phyloP scores from a whole-genome alignment of 257 asterid species.

The Przewalskia tangutica region DNA sequence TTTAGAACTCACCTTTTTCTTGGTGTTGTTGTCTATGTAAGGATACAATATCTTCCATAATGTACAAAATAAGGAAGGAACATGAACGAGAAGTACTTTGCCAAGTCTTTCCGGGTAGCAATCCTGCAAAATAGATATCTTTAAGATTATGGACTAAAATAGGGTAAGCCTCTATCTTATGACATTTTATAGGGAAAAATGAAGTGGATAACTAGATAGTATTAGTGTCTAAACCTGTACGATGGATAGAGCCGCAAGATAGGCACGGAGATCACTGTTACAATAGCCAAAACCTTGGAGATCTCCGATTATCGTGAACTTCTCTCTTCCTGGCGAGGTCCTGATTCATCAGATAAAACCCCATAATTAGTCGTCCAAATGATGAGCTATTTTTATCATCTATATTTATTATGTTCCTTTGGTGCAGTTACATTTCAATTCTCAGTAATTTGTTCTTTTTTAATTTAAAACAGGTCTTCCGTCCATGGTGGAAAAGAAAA shows the following conservation, averaged over 20 bases:
- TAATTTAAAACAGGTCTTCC: background rate
- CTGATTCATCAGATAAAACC: constrained; percentile 25
- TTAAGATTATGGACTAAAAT: background rate
- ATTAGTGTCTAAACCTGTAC: background rate
- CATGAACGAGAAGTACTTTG: constrained; percentile 39
- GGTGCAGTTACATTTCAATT: background rate
- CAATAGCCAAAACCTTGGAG: constrained; percentile 62
- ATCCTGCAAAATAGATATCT: constrained; percentile 34
- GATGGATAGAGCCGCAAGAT: constrained; percentile 45
- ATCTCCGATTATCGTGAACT: constrained; percentile 73
- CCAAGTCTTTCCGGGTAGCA: constrained; percentile 89
- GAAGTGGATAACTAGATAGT: background rate
- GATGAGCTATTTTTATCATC: background rate
- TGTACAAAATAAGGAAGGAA: constrained; percentile 50
- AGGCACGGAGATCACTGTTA: constrained; percentile 60
- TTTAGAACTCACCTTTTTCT: constrained; percentile 43
- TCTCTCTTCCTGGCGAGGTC: constrained; percentile 43
- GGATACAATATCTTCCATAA: constrained; percentile 68
- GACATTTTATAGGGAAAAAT: background rate
- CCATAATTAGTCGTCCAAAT: background rate
- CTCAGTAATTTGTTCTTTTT: background rate
- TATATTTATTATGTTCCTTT: background rate
- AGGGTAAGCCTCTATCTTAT: background rate
- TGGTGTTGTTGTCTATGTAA: constrained; percentile 67
- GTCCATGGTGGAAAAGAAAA: background rate